Evolutionary conservation across 495 filamentous ascomycete genomes (phyloP), one percentile per base, ranked within the genome.

Genomic region (Apodospora peruviana): DNA sequence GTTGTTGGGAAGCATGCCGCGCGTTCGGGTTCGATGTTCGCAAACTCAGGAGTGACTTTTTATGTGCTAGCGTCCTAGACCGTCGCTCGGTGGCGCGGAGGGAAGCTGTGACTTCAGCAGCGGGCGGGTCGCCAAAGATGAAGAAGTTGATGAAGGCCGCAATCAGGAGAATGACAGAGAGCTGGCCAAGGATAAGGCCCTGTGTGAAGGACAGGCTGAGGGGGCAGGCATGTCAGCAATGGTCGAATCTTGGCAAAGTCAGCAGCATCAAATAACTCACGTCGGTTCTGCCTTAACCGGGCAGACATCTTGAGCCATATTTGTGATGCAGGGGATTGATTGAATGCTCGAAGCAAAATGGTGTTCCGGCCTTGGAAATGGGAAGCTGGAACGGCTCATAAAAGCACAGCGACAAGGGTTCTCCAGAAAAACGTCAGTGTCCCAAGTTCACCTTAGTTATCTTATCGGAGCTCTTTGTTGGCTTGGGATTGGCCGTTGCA

Each of bases 71-170:
- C 51, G 76, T 87, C 41, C 78, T 70, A 2, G 76, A 75, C 43
- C 80, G 77, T 38, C 83, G 81, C 52, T 87, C 81, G 40, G 86
- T 78, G 20, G 86, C 85, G 41, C 85, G 83, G 38, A 78, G 65
- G 5, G 83, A 64, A 10, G 83, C 82, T 2, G 82, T 79, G 24
- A 85, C 82, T 38, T 93, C 90, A 35, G 89, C 79, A 1, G 85
- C 86, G 0, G 91, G 89, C 22, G 88, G 79, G 60, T 98, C 91
- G 58, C 93, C 93, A 59, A 98, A 97, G 67, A 98, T 96, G 82
- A 98, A 98, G 80, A 96, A 98, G 68, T 95, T 95, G 68, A 98
- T 98, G 73, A 98, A 98, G 55, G 84, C 85, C 42, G 88, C 88
- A 50, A 97, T 81, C 47, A 97, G 71, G 22, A 97, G 73, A 3